Evolutionary conservation across 176 grass and related monocot species (phyloP).

Genomic region (Musa itinerans): DNA sequence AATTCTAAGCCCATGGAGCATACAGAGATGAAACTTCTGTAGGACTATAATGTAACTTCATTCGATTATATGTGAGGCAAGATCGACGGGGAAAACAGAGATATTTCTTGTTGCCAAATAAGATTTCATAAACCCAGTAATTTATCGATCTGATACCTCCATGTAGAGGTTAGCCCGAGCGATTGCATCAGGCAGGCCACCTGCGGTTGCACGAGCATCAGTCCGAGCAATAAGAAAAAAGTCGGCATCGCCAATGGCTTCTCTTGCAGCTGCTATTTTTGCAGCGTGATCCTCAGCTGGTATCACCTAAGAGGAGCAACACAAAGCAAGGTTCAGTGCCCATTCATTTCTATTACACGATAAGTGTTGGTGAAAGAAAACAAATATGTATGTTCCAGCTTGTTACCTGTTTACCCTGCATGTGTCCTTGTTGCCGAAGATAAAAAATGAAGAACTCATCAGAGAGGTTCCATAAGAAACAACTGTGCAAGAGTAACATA

Average conservation of each 20-base stretch:
- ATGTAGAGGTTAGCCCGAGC: slow-evolving; percentile 46
- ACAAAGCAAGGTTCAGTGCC: background rate
- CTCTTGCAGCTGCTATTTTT: slow-evolving; percentile 45
- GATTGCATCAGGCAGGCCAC: slow-evolving; percentile 30
- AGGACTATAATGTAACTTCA: no score
- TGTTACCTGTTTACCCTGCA: slow-evolving; percentile 40
- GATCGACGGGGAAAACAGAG: no score
- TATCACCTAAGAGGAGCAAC: slow-evolving; percentile 24
- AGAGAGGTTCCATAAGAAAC: background rate
- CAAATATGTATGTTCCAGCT: background rate
- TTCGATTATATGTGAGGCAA: no score
- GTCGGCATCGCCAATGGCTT: slow-evolving; percentile 28
- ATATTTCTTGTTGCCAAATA: no score
- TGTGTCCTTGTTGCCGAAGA: slow-evolving; percentile 28
- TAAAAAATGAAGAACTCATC: background rate
- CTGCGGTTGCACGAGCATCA: slow-evolving; percentile 32
- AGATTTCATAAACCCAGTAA: background rate
- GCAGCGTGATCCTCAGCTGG: slow-evolving; percentile 43
- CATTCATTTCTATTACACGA: background rate
- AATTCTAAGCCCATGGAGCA: no score
- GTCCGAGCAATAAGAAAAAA: slow-evolving; percentile 44
- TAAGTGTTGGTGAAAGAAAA: background rate
- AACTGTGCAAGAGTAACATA: background rate
- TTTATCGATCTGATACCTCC: slow-evolving; percentile 15
- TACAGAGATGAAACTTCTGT: no score